Evolutionary conservation across 441 rosid species (phyloP).

Genomic region (Brassica balearica): DNA sequence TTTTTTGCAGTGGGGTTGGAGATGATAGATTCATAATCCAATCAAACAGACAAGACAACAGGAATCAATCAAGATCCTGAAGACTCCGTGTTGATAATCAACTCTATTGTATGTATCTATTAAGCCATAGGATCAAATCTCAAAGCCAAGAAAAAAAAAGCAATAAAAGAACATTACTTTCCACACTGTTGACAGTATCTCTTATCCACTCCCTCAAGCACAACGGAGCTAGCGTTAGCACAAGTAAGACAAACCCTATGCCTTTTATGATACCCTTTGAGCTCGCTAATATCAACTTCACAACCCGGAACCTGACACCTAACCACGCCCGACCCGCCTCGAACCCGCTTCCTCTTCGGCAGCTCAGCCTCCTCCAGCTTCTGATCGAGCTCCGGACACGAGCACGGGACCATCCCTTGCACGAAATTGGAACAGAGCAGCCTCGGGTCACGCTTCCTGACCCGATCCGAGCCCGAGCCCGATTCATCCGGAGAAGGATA

Average conservation of each 20-base stretch:
- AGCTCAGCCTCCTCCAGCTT: constrained; percentile 61
- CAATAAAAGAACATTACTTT: constrained; percentile 60
- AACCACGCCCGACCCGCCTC: constrained; percentile 48
- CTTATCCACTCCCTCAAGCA: constrained; percentile 70
- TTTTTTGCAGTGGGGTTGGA: too few species aligned
- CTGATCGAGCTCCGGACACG: constrained; percentile 90
- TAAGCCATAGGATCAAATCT: neutral
- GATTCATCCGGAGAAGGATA: constrained; percentile 42
- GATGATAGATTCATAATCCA: too few species aligned
- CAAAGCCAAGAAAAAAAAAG: neutral
- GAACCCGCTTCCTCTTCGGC: constrained; percentile 68
- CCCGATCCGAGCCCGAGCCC: constrained; percentile 51
- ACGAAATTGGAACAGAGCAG: constrained; percentile 80
- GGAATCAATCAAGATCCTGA: too few species aligned
- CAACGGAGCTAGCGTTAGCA: constrained; percentile 68
- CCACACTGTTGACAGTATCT: constrained; percentile 99
- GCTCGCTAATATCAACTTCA: constrained; percentile 82
- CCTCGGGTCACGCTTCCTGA: constrained; percentile 94
- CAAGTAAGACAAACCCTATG: constrained; percentile 90
- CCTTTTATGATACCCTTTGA: constrained; percentile 88
- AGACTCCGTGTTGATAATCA: too few species aligned
- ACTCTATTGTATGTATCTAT: neutral
- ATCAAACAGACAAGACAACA: too few species aligned
- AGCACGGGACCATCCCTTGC: constrained; percentile 83
- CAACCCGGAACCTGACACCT: constrained; percentile 87